phyloP scores from a whole-genome alignment of 495 filamentous ascomycete species.

The Daldinia caldariorum region DNA sequence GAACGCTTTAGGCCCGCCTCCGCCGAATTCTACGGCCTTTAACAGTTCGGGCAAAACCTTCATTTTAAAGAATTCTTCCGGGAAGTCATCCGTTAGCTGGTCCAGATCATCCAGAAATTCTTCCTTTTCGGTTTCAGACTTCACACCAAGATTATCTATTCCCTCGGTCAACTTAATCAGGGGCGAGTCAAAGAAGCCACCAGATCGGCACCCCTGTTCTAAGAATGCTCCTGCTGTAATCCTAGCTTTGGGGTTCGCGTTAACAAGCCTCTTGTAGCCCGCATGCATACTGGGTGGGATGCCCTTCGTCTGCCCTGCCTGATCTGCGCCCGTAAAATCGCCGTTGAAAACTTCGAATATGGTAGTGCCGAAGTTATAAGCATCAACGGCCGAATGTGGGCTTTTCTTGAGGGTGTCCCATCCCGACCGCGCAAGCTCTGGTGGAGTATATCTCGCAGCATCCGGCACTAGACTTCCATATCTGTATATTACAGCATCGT shows the following conservation, averaged over 20 bases:
- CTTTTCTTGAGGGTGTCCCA: constrained; percentile 90
- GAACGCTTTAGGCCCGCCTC: constrained; percentile 93
- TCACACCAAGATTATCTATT: constrained; percentile 90
- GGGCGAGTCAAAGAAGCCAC: constrained; percentile 91
- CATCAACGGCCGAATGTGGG: constrained; percentile 82
- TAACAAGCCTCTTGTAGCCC: constrained; percentile 86
- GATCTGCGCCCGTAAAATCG: constrained; percentile 72
- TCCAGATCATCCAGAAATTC: constrained; percentile 88
- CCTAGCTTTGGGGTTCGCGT: constrained; percentile 87
- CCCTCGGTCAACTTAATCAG: constrained; percentile 91
- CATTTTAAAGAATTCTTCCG: constrained; percentile 96
- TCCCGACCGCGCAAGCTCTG: constrained; percentile 84
- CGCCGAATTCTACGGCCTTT: constrained; percentile 96
- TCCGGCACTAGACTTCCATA: constrained; percentile 89
- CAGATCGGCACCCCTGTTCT: constrained; percentile 83
- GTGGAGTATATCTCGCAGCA: constrained; percentile 79
- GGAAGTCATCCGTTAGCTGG: constrained; percentile 88
- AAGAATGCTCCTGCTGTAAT: constrained; percentile 86
- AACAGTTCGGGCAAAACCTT: constrained; percentile 95
- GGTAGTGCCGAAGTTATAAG: constrained; percentile 84
- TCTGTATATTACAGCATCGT: constrained; percentile 88
- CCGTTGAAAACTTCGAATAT: constrained; percentile 95
- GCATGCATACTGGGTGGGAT: constrained; percentile 88
- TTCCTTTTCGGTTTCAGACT: constrained; percentile 83
- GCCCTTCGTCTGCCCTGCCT: constrained; percentile 83